Conservation (phyloP, 2,329 filamentous ascomycete species). For the Fusarium virguliforme region DNA sequence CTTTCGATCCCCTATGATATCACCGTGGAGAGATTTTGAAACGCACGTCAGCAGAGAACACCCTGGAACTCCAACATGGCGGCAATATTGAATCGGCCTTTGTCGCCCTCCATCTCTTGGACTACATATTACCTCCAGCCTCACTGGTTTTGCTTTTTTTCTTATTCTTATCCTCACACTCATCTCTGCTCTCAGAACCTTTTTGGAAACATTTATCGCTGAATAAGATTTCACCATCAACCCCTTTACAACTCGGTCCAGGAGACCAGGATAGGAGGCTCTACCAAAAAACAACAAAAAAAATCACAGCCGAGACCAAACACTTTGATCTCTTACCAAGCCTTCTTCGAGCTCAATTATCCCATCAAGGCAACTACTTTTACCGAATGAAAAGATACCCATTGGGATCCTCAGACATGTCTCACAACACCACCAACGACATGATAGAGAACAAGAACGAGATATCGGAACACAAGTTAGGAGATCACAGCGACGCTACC, state of each 20-base stretch:
- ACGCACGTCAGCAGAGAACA: conserved; percentile 21
- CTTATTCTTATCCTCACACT: conserved; percentile 26
- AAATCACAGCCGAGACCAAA: conserved; percentile 2
- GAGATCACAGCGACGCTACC: conserved; percentile 25
- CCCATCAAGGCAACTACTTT: too few species aligned
- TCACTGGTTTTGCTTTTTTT: conserved; percentile 20
- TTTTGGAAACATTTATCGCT: conserved; percentile 29
- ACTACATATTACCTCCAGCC: conserved; percentile 29
- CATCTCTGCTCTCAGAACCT: conserved; percentile 27
- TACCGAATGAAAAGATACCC: conserved; percentile 2
- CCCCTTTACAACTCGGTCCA: conserved; percentile 27
- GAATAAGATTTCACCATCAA: conserved; percentile 29
- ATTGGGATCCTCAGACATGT: conserved; percentile 21
- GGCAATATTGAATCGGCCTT: conserved; percentile 25
- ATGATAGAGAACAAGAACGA: conserved; percentile 29
- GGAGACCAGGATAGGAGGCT: conserved; percentile 29
- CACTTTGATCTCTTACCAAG: conserved; percentile 16
- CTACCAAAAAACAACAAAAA: conserved; percentile 21
- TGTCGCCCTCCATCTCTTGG: conserved; percentile 29
- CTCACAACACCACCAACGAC: conserved; percentile 32
- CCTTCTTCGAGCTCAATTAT: too few species aligned
- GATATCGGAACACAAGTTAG: conserved; percentile 20
- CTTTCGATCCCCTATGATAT: conserved; percentile 27
- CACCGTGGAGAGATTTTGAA: conserved; percentile 32
- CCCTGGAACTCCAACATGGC: conserved; percentile 20